Evolutionary conservation across 2,329 filamentous ascomycete species (phyloP), one percentile per base, ranked within the genome.

Genomic region (Alternaria novae-zelandiae): DNA sequence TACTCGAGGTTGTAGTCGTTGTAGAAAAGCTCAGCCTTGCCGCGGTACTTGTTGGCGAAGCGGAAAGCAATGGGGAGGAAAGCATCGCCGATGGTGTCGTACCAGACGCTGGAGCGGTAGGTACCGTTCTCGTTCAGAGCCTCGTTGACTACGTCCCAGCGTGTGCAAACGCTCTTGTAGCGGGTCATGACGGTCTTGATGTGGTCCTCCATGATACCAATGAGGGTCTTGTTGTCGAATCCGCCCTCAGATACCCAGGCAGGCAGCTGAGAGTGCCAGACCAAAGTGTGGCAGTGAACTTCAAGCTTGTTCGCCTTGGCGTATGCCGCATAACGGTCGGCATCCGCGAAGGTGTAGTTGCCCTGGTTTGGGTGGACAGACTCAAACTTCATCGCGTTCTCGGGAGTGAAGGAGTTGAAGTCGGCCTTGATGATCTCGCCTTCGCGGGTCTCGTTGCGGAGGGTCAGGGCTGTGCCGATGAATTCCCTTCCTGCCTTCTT

Each of bases 1-100:
- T 79, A 82, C 77, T 90, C 89, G 62, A 89, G 85, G 80, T 88
- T 89, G 82, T 89, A 90, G 77, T 89, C 87, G 72, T 89, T 89
- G 80, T 87, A 87, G 75, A 85, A 89, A 28, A 84, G 78, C 54
- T 84, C 82, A 15, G 74, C 78, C 21, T 71, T 65, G 5, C 77
- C 77, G 17, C 81, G 63, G 47, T 82, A 79, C 17, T 78, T 80
- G 43, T 78, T 77, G 9, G 81, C 81, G 17, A 77, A 74, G 13
- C 75, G 68, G 64, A 83, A 85, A 0, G 83, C 83, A 20, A 84
- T 83, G 20, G 81, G 82, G 13, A 84, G 72, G 64, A 80, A 85
- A 6, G 80, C 80, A 46, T 80, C 77, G 50, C 83, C 83, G 54
- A 84, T 83, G 44, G 74, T 79, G 46, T 78, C 61, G 63, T 79